These are phyloP conservation scores for Cornus kousa DNA, from an alignment of 148 eudicot species.

Conservation along the genomic window DNA sequence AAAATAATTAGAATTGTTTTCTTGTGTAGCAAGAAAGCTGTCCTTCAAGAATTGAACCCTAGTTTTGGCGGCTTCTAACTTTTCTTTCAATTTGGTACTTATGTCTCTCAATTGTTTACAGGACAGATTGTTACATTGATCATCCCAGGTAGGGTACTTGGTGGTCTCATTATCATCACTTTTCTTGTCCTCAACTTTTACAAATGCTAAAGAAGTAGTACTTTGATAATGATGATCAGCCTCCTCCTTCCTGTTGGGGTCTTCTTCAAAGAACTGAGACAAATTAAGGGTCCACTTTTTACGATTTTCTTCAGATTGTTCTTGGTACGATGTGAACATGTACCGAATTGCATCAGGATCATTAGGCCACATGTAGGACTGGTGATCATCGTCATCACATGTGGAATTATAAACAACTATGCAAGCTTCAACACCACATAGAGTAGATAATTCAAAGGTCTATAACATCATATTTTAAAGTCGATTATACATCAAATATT, in stretches of 20 bases:
- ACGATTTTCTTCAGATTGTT: conserved; percentile 10
- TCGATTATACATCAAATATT: too few species aligned
- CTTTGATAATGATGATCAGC: not conserved
- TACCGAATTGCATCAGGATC: not conserved
- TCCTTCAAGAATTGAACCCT: not conserved
- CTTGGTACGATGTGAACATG: conserved; percentile 10
- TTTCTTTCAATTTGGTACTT: not conserved
- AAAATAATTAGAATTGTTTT: not conserved
- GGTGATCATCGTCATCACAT: not conserved
- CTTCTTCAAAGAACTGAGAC: not conserved
- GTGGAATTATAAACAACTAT: conserved; percentile 31
- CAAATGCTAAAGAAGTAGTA: too few species aligned
- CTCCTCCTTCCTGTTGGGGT: not conserved
- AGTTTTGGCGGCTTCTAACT: not conserved
- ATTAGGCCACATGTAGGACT: conserved; percentile 30
- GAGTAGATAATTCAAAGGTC: conserved; percentile 29
- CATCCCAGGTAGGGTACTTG: conserved; percentile 5
- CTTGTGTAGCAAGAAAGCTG: not conserved
- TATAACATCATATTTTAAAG: too few species aligned
- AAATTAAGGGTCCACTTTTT: not conserved
- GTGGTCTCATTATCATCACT: not conserved
- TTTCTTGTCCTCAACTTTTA: not conserved
- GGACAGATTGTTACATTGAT: not conserved
- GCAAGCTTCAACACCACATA: conserved; percentile 40
- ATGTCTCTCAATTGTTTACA: not conserved